phyloP scores from a whole-genome alignment of 1,284 basidiomycete genomes.

The Grifola frondosa region DNA sequence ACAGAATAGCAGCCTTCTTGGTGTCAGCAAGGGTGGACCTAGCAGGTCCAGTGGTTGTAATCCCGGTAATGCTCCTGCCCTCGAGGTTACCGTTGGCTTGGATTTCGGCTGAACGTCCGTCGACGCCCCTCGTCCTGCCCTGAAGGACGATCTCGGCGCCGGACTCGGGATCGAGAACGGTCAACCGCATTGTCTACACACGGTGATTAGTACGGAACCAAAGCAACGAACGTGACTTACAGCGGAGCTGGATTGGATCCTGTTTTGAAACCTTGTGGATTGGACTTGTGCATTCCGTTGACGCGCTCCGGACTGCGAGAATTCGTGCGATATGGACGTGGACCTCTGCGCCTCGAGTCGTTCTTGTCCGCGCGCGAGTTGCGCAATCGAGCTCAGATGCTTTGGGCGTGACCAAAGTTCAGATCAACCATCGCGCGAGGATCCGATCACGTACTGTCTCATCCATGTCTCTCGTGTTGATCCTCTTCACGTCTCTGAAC shows the following conservation, averaged over 20 bases:
- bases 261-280: conserved; percentile 43
- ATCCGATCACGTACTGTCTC: conserved; percentile 17
- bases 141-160: conserved; percentile 20
- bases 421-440: not conserved
- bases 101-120: conserved; percentile 26
- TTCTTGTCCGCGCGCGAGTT: conserved; percentile 47
- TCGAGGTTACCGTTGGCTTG: conserved; percentile 20
- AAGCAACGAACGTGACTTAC: too few species aligned
- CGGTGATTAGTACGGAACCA: not conserved
- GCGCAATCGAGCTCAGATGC: conserved; percentile 42
- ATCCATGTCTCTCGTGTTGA: conserved; percentile 21
- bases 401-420: conserved; percentile 4
- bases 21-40: conserved; percentile 53
- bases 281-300: conserved; percentile 30
- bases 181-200: conserved; percentile 7
- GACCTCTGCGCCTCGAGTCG: conserved; percentile 50
- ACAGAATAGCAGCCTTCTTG: conserved; percentile 42
- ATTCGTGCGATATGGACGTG: conserved; percentile 37
- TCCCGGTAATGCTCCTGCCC: conserved; percentile 23
- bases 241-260: conserved; percentile 33
- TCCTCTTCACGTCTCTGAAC: conserved; percentile 18
- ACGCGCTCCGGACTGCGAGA: conserved; percentile 27
- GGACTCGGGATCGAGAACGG: conserved; percentile 11
- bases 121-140: conserved; percentile 29
- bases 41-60: conserved; percentile 47